Evolutionary conservation across 2,329 filamentous ascomycete species (phyloP), one percentile per base, ranked within the genome.

Genomic region (Coniochaeta sp.): DNA sequence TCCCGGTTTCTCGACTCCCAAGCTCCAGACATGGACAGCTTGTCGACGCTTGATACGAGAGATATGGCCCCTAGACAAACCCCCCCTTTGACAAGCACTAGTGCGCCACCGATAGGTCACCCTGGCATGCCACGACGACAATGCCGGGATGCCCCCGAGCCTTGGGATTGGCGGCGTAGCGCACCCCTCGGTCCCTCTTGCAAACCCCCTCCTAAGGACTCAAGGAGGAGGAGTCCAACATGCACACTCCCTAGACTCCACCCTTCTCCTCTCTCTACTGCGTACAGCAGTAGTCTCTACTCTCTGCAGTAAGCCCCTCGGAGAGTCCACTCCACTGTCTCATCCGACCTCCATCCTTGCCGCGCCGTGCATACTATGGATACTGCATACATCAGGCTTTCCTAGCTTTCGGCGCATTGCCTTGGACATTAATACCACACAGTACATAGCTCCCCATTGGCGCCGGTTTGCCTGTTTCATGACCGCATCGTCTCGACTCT

Each of bases 401-500:
- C 34, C 26, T 52, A 17, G 30, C 54, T 56, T 38, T 38, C 19
- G 34, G 30, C 54, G 54, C 34, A 38, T 38, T 34, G 54, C 54
- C 17, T 38, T 38, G 54, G 30, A 56, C 54, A 56, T 38, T 56
- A 52, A 62, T 59, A 56, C n/a, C 58, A 62, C 63, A 12, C 32
- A 6, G 63, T 58, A 59, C 61, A 60, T 63, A 42, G 62, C 58
- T 64, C 59, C n/a, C 60, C 62, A 64, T 65, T 65, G 65, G 67
- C 63, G 64, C 64, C 54, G 17, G 28, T 28, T 65, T 65, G 67
- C 66, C 67, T 70, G 71, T 73, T 74, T 73, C 72, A 73, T 72
- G 62, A 65, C 62, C 61, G 62, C 60, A 58, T 57, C 40, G 38
- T 58, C 54, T 57, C 32, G 30, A 38, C 59, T 32, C 58, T 61